Evolutionary conservation across 805 yeast genomes (phyloP), one percentile per base, ranked within the genome.

Genomic region (Lipomyces yamadae): DNA sequence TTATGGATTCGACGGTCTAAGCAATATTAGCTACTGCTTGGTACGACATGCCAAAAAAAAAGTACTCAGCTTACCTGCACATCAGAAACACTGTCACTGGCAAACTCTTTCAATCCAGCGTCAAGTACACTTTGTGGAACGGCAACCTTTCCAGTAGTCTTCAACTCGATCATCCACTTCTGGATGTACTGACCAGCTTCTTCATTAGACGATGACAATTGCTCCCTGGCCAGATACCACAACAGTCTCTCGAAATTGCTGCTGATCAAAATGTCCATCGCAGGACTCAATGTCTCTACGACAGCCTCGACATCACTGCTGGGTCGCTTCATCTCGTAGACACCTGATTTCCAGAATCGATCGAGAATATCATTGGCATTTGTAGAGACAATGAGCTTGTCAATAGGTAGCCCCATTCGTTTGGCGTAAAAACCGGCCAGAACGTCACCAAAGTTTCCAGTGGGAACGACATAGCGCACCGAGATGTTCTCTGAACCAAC

Each of bases 371-470:
- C 97, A 76, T 95, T 95, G 76, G 91, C 94, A 77, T 95, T 95
- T 35, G 99, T 95, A 57, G 98, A 98, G 74, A 95, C 91, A 74
- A 93, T 89, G 73, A 95, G 84, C 75, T 88, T 86, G 70, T 89
- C 92, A 58, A 89, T 84, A 61, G 98, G 98, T 71, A 95, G 84
- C 50, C 99, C 99, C 98, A 95, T 93, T 78, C 89, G 85, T 77
- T 88, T 86, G 61, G 99, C 98, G 77, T 86, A 95, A 79, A 88
- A 95, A 67, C 99, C 99, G 35, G 99, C 99, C 65, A 95, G 85
- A 68, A 95, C 93, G 78, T 95, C 99, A 78, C 99, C 99, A 78
- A 95, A 95, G 84, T 95, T 95, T 76, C 99, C 99, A 66, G 96
- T 90, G 72, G 99, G 99, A 57, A 95, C 99, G 56, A 95, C 96